Evolutionary conservation across 2,329 filamentous ascomycete genomes (phyloP).

Genomic region (Paecilomyces sp.): DNA sequence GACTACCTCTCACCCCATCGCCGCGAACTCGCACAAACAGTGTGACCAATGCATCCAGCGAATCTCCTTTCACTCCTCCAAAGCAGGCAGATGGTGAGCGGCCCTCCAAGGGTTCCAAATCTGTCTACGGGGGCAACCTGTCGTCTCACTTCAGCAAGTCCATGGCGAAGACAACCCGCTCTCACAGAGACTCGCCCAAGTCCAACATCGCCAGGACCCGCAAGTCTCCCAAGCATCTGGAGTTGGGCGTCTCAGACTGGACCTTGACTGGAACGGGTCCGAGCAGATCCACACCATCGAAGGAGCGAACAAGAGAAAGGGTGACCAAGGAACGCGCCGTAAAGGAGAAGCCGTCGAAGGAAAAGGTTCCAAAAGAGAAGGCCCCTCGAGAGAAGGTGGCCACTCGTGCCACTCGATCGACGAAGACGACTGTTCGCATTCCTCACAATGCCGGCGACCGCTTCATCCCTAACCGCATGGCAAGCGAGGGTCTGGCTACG

Average conservation of each 20-base stretch:
- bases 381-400: slow-evolving; percentile 43
- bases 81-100: slow-evolving; percentile 48
- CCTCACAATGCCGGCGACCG: slow-evolving; percentile 71
- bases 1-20: slow-evolving; percentile 90
- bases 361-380: slow-evolving; percentile 22
- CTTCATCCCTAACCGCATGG: slow-evolving; percentile 89
- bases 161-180: slow-evolving; percentile 34
- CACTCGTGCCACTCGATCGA: slow-evolving; percentile 35
- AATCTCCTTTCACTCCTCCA: slow-evolving; percentile 71
- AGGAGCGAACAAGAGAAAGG: slow-evolving; percentile 37
- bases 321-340: background rate
- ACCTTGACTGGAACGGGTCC: slow-evolving; percentile 76
- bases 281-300: slow-evolving; percentile 47
- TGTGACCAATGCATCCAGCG: slow-evolving; percentile 43
- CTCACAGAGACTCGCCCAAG: slow-evolving; percentile 83
- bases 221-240: slow-evolving; percentile 75
- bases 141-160: slow-evolving; percentile 70
- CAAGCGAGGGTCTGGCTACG: slow-evolving; percentile 82
- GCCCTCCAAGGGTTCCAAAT: slow-evolving; percentile 53
- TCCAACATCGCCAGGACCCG: slow-evolving; percentile 72
- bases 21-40: slow-evolving; percentile 57
- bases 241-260: slow-evolving; percentile 90
- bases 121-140: slow-evolving; percentile 73
- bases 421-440: slow-evolving; percentile 68
- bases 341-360: background rate